These are phyloP conservation scores for Claviceps maximensis DNA, from an alignment of 2,329 filamentous ascomycete genomes.

Conservation along the genomic window DNA sequence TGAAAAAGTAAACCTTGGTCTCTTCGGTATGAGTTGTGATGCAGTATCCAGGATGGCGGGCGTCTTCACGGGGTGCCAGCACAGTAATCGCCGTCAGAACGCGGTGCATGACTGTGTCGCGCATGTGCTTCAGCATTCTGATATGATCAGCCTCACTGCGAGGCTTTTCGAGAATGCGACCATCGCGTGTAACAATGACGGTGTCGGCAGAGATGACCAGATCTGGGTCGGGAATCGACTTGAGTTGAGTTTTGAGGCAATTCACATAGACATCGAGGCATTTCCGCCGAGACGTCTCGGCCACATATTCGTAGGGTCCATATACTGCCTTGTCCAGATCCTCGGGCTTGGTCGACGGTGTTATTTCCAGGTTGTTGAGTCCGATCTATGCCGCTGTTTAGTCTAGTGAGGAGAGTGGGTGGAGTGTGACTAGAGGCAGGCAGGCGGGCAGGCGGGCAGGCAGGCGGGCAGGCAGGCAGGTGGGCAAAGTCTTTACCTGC, in stretches of 20 bases:
- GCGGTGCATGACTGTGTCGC: constrained; percentile 65
- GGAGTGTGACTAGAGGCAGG: background rate
- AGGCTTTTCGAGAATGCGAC: constrained; percentile 84
- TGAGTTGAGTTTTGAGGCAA: constrained; percentile 28
- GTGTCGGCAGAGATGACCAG: constrained; percentile 88
- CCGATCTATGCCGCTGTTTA: constrained; percentile 45
- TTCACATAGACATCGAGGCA: constrained; percentile 55
- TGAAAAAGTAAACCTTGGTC: constrained; percentile 79
- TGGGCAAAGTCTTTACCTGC: constrained; percentile 37
- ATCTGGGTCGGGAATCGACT: constrained; percentile 52
- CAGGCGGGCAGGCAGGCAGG: too few relatives aligned
- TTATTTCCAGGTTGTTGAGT: constrained; percentile 68
- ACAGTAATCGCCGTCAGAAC: constrained; percentile 77
- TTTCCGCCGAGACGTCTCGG: constrained; percentile 75
- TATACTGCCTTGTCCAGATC: constrained; percentile 64
- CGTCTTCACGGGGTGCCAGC: constrained; percentile 71
- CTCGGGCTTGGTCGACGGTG: constrained; percentile 73
- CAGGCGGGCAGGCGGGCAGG: too few relatives aligned
- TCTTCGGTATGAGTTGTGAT: constrained; percentile 75
- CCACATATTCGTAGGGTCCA: constrained; percentile 80
- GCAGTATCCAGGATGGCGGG: constrained; percentile 72
- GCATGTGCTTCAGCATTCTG: constrained; percentile 66
- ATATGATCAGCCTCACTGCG: constrained; percentile 68
- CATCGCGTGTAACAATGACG: constrained; percentile 63
- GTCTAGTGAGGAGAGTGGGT: background rate